Evolutionary conservation across 2,329 filamentous ascomycete species (phyloP).

Genomic region (Teratosphaeria epicoccoides): DNA sequence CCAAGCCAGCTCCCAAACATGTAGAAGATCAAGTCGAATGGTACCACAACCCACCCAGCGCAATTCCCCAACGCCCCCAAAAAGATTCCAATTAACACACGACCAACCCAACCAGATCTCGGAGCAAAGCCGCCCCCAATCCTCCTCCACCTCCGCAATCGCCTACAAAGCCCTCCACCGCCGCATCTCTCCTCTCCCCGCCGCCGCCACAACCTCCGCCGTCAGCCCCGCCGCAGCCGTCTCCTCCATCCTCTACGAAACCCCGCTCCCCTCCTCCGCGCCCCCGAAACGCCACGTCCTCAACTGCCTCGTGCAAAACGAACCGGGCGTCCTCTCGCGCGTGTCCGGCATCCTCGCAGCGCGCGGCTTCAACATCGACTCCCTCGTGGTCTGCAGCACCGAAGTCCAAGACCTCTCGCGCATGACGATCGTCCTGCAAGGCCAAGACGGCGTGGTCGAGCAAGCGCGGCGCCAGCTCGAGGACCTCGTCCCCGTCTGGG

Average conservation of each 20-base stretch:
- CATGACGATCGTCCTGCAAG: constrained; percentile 96
- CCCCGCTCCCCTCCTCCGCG: constrained; percentile 67
- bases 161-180: constrained; percentile 96
- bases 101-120: not conserved
- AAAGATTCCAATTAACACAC: not conserved
- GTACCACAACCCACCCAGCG: not conserved
- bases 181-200: constrained; percentile 74
- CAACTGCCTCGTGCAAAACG: constrained; percentile 98
- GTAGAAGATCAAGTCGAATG: not conserved
- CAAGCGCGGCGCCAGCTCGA: constrained; percentile 92
- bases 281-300: constrained; percentile 91
- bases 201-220: constrained; percentile 58
- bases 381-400: constrained; percentile 91
- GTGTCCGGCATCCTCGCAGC: constrained; percentile 94
- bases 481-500: constrained; percentile 96
- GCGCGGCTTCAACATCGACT: constrained; percentile 98
- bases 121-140: constrained; percentile 7
- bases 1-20: not conserved
- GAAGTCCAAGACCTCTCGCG: constrained; percentile 93
- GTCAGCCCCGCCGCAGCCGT: constrained; percentile 87
- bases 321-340: constrained; percentile 91
- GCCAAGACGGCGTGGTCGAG: constrained; percentile 94
- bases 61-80: not conserved
- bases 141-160: constrained; percentile 78
- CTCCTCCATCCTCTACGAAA: constrained; percentile 98